These are phyloP conservation scores for Stagonosporopsis tanaceti DNA, from an alignment of 2,329 filamentous ascomycete species.

Conservation along the genomic window DNA sequence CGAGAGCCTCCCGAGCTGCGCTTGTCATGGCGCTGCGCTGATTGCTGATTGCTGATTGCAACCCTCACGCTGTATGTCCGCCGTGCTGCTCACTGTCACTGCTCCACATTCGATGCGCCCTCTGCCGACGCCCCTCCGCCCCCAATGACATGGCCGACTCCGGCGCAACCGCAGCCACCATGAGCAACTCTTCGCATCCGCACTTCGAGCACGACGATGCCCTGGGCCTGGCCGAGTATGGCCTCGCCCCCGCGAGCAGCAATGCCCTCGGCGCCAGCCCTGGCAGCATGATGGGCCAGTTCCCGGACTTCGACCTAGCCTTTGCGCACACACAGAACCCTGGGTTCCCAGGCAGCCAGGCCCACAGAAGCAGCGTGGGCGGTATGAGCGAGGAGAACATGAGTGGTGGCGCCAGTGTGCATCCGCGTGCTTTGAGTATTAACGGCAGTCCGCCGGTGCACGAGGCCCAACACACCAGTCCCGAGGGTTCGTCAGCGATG, in stretches of 20 bases:
- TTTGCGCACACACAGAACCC: constrained; percentile 35
- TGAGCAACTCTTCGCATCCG: constrained; percentile 39
- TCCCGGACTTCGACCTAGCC: constrained; percentile 43
- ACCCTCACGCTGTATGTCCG: background rate
- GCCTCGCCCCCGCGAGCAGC: constrained; percentile 37
- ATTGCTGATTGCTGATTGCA: constrained; percentile 1
- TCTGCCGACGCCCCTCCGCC: constrained; percentile 21
- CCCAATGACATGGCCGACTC: constrained; percentile 39
- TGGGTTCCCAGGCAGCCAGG: constrained; percentile 27
- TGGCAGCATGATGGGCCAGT: constrained; percentile 35
- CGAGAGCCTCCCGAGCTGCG: constrained; percentile 5
- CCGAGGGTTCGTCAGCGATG: constrained; percentile 45
- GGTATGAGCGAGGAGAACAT: constrained; percentile 45
- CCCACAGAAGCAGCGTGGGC: constrained; percentile 42
- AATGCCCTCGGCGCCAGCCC: constrained; percentile 29
- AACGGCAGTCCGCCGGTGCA: constrained; percentile 39
- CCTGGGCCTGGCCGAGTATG: constrained; percentile 47
- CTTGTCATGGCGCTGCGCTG: constrained; percentile 14
- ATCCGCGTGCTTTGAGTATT: constrained; percentile 43
- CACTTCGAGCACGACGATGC: constrained; percentile 45
- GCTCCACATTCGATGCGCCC: constrained; percentile 34
- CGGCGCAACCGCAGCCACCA: constrained; percentile 38
- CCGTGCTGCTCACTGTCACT: background rate
- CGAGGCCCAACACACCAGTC: constrained; percentile 47
- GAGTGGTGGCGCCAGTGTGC: constrained; percentile 38